phyloP scores from a whole-genome alignment of 2,329 filamentous ascomycete genomes.

The Tolypocladium ovalisporum region DNA sequence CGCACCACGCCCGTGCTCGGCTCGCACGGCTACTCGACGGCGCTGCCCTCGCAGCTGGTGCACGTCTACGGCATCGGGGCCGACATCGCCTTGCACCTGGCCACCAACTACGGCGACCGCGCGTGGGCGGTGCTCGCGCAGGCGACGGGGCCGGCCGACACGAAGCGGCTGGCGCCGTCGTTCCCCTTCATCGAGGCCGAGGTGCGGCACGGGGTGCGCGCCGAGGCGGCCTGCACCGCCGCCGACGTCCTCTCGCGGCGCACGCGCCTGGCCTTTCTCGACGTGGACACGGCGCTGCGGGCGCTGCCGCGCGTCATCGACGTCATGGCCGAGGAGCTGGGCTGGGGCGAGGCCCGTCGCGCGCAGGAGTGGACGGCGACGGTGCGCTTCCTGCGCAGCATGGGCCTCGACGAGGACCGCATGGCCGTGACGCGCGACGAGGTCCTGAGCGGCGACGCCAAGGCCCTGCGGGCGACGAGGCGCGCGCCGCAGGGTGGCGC shows the following conservation, averaged over 20 bases:
- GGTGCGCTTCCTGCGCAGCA: slow-evolving; percentile 30
- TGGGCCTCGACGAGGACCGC: slow-evolving; percentile 27
- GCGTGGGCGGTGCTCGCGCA: slow-evolving; percentile 63
- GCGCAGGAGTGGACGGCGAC: slow-evolving; percentile 44
- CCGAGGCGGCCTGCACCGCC: slow-evolving; percentile 63
- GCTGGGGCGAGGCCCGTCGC: slow-evolving; percentile 51
- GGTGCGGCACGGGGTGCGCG: slow-evolving; percentile 58
- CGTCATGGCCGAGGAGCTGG: slow-evolving; percentile 58
- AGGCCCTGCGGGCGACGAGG: background rate
- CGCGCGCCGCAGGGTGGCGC: background rate
- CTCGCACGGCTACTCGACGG: slow-evolving; percentile 54
- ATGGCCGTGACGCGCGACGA: slow-evolving; percentile 10
- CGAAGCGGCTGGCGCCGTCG: slow-evolving; percentile 49
- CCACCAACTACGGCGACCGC: slow-evolving; percentile 37
- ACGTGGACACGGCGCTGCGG: slow-evolving; percentile 59
- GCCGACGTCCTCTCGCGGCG: slow-evolving; percentile 61
- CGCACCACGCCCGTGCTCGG: slow-evolving; percentile 63
- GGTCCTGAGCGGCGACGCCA: slow-evolving; percentile 4
- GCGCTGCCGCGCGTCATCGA: slow-evolving; percentile 61
- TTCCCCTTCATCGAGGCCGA: slow-evolving; percentile 69
- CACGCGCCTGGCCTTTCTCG: slow-evolving; percentile 65
- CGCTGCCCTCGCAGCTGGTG: slow-evolving; percentile 21
- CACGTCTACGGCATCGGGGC: slow-evolving; percentile 24
- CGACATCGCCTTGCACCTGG: slow-evolving; percentile 30
- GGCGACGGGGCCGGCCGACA: slow-evolving; percentile 33